Base-by-base conservation (phyloP, 1,139 yeast genomes). In the Diutina rugosa region DNA sequence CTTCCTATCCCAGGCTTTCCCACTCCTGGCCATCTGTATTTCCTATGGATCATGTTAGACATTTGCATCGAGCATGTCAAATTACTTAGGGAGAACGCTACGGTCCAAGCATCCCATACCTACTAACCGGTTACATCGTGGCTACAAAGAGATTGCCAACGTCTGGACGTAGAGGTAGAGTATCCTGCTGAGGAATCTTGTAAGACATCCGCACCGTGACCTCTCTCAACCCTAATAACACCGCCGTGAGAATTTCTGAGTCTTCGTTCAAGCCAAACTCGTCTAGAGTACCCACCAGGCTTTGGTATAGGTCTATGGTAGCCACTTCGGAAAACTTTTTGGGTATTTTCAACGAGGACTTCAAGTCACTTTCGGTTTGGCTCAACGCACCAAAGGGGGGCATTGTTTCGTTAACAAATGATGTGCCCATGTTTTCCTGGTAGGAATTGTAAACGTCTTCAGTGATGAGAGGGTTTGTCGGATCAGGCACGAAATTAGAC, bases 321-420 rank as follows among this genome's bases (percentile, higher is more conserved):
- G 77, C 79, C 10, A 64, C 61, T 56, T 74, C 78, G 10, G 68
- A 60, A 59, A 64, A 74, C 59, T 67, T 73, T 59, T 69, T 72
- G 14, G 78, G 78, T 3, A 73, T 57, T 1, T 70, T 51, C 54
- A 57, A 58, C 18, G 54, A 18, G 30, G 46, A 54, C 7, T 62
- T 57, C n/a, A n/a, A 10, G 41, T 9, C 14, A 21, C 26, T 21
- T 10, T 35, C 41, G 14, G 30, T 14, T 56, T 68, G 56, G 55
- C 61, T 69, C 55, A 69, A 72, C 2, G 63, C 60, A 1, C 78
- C 79, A 64, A 76, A 76, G 1, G 79, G 79, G 0, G 80, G 80
- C 55, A 69, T 59, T 32, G 69, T 63, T 58, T 66, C 64, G 18
- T 77, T 72, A 14, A 72, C 64, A 58, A 67, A 71, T 12, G 61